Percentiles rank a stretch among this genome's conserved stretches.
These are phyloP conservation scores for Neurospora terricola DNA, from an alignment of 495 filamentous ascomycete species.

Conservation along the genomic window DNA sequence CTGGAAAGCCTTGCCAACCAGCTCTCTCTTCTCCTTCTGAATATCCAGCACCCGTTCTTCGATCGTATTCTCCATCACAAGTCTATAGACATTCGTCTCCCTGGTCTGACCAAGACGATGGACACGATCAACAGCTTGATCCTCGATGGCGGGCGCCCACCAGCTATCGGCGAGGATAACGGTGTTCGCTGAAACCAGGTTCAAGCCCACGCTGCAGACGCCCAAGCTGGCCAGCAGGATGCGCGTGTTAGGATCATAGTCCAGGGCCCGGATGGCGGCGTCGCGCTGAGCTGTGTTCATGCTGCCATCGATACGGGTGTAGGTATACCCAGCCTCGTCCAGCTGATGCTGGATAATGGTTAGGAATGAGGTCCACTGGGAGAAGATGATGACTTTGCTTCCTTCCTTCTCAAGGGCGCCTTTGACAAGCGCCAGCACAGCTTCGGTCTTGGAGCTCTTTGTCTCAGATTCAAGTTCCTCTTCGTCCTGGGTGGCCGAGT, in stretches of 20 bases:
- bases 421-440: conserved; percentile 66
- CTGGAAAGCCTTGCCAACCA: conserved; percentile 69
- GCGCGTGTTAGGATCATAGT: conserved; percentile 55
- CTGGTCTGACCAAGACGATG: conserved; percentile 78
- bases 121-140: conserved; percentile 87
- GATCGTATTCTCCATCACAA: conserved; percentile 77
- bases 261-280: conserved; percentile 54
- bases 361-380: conserved; percentile 88
- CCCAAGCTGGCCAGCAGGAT: conserved; percentile 76
- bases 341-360: conserved; percentile 68
- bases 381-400: conserved; percentile 84
- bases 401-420: conserved; percentile 55
- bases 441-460: conserved; percentile 76
- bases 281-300: conserved; percentile 64
- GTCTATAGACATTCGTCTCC: conserved; percentile 66
- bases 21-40: conserved; percentile 68
- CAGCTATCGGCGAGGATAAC: conserved; percentile 75
- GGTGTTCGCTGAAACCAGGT: conserved; percentile 80
- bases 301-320: conserved; percentile 72
- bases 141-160: conserved; percentile 93
- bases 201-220: conserved; percentile 81
- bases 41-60: conserved; percentile 79
- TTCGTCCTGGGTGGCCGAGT: conserved; percentile 28
- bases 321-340: conserved; percentile 47
- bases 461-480: conserved; percentile 49